Conservation (phyloP, 805 yeast genomes). For the Hyphopichia homilentoma region DNA sequence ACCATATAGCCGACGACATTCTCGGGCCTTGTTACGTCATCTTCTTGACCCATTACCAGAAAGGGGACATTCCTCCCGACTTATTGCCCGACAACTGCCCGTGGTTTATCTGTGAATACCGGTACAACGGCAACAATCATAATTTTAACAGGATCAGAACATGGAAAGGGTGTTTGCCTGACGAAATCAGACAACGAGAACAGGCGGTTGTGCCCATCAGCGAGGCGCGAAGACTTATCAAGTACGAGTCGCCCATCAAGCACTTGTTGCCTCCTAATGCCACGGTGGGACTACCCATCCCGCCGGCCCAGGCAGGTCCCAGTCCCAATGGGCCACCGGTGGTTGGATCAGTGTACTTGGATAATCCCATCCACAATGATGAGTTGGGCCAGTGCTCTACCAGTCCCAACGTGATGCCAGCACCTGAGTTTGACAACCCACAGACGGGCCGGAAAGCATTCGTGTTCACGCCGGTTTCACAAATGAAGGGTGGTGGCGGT, state of each 20-base stretch:
- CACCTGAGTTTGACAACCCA: conserved; percentile 37
- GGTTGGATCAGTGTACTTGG: conserved; percentile 82
- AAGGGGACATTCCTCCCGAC: conserved; percentile 79
- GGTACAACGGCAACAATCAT: conserved; percentile 88
- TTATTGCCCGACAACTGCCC: conserved; percentile 70
- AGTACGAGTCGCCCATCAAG: conserved; percentile 81
- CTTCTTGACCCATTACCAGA: conserved; percentile 88
- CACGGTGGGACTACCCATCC: conserved; percentile 65
- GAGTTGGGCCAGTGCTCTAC: conserved; percentile 71
- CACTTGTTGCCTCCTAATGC: conserved; percentile 75
- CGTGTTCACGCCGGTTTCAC: conserved; percentile 43
- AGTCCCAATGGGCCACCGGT: conserved; percentile 87
- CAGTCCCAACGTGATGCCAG: conserved; percentile 36
- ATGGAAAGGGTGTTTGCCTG: conserved; percentile 98
- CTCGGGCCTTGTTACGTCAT: conserved; percentile 93
- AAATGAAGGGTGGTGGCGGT: conserved; percentile 34
- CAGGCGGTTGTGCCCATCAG: conserved; percentile 64
- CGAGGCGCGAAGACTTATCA: conserved; percentile 64
- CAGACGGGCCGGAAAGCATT: conserved; percentile 34
- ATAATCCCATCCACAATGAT: conserved; percentile 72
- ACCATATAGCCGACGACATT: conserved; percentile 84
- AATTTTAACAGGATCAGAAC: conserved; percentile 93
- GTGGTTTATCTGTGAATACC: conserved; percentile 88
- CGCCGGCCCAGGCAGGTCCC: conserved; percentile 78
- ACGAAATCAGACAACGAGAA: conserved; percentile 85